These are phyloP conservation scores for Coffea humblotiana DNA, from an alignment of 305 asterid genomes.

Conservation along the genomic window DNA sequence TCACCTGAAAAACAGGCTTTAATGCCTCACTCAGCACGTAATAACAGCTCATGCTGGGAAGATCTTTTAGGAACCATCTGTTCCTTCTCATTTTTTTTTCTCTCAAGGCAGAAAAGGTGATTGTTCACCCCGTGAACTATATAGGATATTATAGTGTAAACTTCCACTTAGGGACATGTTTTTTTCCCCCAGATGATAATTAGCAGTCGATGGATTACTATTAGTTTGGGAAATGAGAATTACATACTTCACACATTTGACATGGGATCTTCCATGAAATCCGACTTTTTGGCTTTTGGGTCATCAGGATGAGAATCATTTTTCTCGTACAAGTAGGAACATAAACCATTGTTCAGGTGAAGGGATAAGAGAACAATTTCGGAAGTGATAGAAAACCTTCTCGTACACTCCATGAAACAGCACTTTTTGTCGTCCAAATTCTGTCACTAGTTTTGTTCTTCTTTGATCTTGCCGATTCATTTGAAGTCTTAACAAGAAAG, in stretches of 20 bases:
- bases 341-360: neutral
- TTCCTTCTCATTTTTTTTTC: neutral
- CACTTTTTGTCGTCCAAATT: too few species aligned
- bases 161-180: neutral
- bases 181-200: too few species aligned
- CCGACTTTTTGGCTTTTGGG: neutral
- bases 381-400: neutral
- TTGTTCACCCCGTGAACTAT: too few species aligned
- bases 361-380: neutral
- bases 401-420: neutral
- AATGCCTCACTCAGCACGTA: neutral
- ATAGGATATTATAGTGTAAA: neutral
- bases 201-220: neutral
- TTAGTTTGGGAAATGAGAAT: neutral
- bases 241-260: neutral
- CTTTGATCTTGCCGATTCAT: neutral
- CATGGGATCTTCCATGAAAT: neutral
- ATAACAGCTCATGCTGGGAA: neutral
- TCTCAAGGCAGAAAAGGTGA: neutral
- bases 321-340: too few species aligned
- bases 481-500: neutral
- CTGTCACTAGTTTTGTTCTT: neutral
- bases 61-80: neutral
- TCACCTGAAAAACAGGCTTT: slow-evolving; percentile 11
- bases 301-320: neutral